Conservation (phyloP, 257 asterid genomes). For the Misopates orontium region DNA sequence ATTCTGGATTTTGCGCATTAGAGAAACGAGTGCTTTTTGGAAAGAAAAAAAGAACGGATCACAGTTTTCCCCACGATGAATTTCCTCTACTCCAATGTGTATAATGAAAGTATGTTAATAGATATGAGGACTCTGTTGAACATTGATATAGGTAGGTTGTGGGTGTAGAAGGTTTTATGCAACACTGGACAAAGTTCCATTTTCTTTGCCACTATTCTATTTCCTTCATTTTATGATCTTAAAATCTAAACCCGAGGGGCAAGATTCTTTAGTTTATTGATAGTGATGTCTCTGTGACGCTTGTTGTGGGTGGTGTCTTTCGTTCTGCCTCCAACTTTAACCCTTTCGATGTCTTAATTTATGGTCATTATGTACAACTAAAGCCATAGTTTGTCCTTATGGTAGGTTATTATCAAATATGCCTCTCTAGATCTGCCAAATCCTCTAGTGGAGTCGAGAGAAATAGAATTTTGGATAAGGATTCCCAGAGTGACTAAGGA, state of each 20-base stretch:
- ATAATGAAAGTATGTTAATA: not conserved
- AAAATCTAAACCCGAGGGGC: too few species aligned
- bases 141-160: not conserved
- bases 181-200: conserved; percentile 3
- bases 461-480: conserved; percentile 28
- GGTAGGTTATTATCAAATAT: conserved; percentile 31
- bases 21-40: conserved; percentile 9
- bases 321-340: too few species aligned
- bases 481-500: conserved; percentile 30
- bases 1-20: not conserved
- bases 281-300: too few species aligned
- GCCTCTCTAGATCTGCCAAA: conserved; percentile 34
- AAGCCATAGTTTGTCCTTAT: not conserved
- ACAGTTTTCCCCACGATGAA: not conserved
- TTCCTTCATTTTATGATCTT: not conserved
- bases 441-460: conserved; percentile 31
- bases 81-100: conserved; percentile 2
- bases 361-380: too few species aligned
- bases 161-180: conserved; percentile 2
- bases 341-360: too few species aligned
- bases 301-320: too few species aligned
- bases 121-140: not conserved
- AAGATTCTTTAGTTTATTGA: too few species aligned
- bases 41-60: conserved; percentile 1
- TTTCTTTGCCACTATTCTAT: not conserved